Evolutionary conservation across 768 basidiomycete genomes (phyloP), one percentile per base, ranked within the genome.

Genomic region (Lactarius evosmus): DNA sequence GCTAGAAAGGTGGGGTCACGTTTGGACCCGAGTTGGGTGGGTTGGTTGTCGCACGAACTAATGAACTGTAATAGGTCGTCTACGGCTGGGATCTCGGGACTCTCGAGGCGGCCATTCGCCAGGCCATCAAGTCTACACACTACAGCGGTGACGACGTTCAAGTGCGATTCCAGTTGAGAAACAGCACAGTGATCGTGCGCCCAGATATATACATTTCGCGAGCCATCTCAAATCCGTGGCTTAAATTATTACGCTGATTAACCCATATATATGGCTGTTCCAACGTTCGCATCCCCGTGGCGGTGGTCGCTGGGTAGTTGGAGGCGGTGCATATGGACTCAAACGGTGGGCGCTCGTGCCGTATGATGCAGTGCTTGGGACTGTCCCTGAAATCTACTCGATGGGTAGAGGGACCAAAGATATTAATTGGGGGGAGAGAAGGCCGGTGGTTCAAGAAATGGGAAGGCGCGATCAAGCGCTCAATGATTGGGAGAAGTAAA

Each of bases 261-360:
- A 84, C 70, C 91, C 91, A 0, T 85, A 91, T 72, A 80, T 93
- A 66, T 93, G 90, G 91, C 74, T 93, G 4, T 91, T 84, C 74
- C 85, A 85, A 72, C 83, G 85, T 4, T 88, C 88, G 74, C 80
- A 86, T 68, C 70, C 77, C 6, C 77, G 75, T 0, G 89, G 90
- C 9, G 91, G 91, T 7, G 92, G 88, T 0, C 75, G 77, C 12
- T 93, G 91, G 91, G 78, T 81, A 67, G 85, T 92, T 7, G 87
- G 86, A 58, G 91, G 91, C 22, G 85, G 85, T 16, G 89, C 87
- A 12, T 91, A 89, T 70, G 80, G 87, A n/a, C 51, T n/a, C n/a
- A 89, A 87, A 72, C 78, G 79, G 25, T 68, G 70, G 66, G 67
- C 62, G 53, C 32, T 54, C 38, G 38, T 63, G 36, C 53, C 58